Evolutionary conservation across 345 rosid genomes (phyloP).

Genomic region (Dovyalis caffra): DNA sequence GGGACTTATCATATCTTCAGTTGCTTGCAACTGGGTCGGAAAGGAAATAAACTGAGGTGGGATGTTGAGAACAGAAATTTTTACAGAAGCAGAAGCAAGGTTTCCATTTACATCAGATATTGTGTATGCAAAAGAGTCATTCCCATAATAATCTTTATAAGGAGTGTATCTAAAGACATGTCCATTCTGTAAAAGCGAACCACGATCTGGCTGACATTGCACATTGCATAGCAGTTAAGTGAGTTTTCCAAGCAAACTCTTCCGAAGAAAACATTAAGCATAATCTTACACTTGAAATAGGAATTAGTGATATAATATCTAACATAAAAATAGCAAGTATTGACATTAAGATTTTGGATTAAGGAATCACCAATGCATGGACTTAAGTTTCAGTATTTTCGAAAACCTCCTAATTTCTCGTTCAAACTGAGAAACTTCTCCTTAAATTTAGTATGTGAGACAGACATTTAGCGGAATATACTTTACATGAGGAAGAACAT

Average conservation of each 20-base stretch:
- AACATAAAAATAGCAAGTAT: not conserved
- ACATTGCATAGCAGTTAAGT: conserved; percentile 6
- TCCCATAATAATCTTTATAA: conserved; percentile 60
- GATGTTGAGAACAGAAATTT: conserved; percentile 56
- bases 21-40: conserved; percentile 65
- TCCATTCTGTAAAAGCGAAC: conserved; percentile 73
- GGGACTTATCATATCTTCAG: conserved; percentile 74
- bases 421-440: not conserved
- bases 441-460: not conserved
- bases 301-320: not conserved
- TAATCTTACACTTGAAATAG: not conserved
- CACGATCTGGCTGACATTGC: conserved; percentile 67
- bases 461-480: too few species aligned
- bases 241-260: not conserved
- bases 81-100: conserved; percentile 58
- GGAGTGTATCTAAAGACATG: conserved; percentile 81
- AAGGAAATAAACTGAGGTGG: conserved; percentile 82
- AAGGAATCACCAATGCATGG: not conserved
- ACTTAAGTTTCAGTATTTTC: not conserved
- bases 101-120: conserved; percentile 66
- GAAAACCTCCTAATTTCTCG: not conserved
- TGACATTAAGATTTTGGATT: too few species aligned
- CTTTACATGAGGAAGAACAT: not conserved
- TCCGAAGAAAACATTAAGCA: not conserved
- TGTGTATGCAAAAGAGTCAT: conserved; percentile 65